Conservation (phyloP, 192 early-diverging fungal genomes). For the Coemansia erecta region DNA sequence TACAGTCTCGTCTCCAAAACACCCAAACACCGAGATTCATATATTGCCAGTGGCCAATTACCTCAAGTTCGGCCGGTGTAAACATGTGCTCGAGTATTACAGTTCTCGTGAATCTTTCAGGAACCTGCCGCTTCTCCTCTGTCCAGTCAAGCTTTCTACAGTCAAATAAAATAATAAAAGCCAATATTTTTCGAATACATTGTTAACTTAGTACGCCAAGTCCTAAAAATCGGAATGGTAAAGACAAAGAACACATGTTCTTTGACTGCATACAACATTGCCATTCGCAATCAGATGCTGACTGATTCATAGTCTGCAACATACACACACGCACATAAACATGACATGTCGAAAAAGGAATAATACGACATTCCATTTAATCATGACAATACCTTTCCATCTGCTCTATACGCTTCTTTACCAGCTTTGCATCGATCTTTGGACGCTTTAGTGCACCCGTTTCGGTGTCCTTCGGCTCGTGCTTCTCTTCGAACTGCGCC, state of each 20-base stretch:
- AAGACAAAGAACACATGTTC: too few species aligned
- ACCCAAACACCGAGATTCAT: neutral
- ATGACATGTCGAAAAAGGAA: neutral
- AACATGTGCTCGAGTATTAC: conserved; percentile 98
- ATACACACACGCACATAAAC: conserved; percentile 1
- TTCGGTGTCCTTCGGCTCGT: conserved; percentile 33
- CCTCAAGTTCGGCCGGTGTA: conserved; percentile 82
- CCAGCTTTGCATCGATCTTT: conserved; percentile 59
- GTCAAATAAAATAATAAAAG: neutral
- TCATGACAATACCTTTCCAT: conserved; percentile 60
- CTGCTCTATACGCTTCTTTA: conserved; percentile 65
- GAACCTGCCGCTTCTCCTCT: conserved; percentile 69
- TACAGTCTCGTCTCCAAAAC: neutral
- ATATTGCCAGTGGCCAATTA: conserved; percentile 21
- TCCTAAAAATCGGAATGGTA: too few species aligned
- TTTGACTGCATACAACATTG: too few species aligned
- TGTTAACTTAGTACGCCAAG: too few species aligned
- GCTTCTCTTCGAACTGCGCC: conserved; percentile 82
- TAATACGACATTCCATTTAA: neutral
- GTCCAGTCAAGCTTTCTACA: conserved; percentile 88
- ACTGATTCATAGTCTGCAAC: neutral
- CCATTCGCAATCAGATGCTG: too few species aligned
- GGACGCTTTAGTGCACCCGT: conserved; percentile 26
- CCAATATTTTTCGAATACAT: too few species aligned
- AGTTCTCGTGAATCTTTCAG: conserved; percentile 74